phyloP scores from a whole-genome alignment of 2,329 filamentous ascomycete species.

The Penicillium aurantiogriseum region DNA sequence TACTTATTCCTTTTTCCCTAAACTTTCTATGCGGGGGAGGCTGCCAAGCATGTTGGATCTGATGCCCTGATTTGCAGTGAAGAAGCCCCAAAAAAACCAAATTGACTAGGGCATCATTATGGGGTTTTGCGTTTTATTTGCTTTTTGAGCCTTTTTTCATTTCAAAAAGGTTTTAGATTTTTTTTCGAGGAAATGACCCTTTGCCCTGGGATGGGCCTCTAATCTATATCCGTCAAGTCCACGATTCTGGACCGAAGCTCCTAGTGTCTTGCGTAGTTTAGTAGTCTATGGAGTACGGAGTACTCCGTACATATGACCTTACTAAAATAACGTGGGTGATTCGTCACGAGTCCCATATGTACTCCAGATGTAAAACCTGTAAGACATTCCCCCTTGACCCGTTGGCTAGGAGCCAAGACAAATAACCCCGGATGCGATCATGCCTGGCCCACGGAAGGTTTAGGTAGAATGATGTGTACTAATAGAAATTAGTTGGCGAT shows the following conservation, averaged over 20 bases:
- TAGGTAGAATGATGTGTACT: background rate
- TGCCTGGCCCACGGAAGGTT: background rate
- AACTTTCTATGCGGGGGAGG: slow-evolving; percentile 29
- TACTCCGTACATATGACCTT: background rate
- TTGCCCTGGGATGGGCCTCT: slow-evolving; percentile 3
- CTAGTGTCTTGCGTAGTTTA: background rate
- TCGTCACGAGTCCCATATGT: background rate
- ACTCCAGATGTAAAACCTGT: slow-evolving; percentile 1
- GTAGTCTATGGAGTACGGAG: background rate
- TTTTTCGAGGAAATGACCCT: background rate
- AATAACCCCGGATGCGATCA: background rate
- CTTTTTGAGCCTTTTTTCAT: background rate
- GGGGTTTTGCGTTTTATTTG: slow-evolving; percentile 1
- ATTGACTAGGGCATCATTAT: background rate
- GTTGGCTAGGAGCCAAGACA: background rate
- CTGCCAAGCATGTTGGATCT: slow-evolving; percentile 26
- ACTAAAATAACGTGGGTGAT: slow-evolving; percentile 2
- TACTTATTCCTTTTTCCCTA: background rate
- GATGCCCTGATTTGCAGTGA: slow-evolving; percentile 26
- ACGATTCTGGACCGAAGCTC: background rate
- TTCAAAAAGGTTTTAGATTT: background rate
- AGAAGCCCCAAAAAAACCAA: slow-evolving; percentile 10
- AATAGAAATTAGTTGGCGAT: background rate
- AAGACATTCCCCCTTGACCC: slow-evolving; percentile 8
- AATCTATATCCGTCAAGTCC: background rate